phyloP scores from a whole-genome alignment of 208 protist genomes.

The Naegleria gruberi region DNA sequence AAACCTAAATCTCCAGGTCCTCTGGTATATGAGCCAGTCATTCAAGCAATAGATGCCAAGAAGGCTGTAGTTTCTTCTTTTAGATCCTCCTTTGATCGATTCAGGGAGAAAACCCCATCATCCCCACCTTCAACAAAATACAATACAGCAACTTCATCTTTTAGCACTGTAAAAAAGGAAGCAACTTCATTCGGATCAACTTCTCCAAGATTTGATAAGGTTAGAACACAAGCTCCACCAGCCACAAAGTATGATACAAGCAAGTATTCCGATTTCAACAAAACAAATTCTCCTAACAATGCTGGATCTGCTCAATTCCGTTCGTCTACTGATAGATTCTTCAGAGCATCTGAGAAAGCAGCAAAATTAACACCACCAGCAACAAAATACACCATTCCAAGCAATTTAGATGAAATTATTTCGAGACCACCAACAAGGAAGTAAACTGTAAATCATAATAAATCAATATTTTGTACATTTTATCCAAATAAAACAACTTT shows the following conservation, averaged over 20 bases:
- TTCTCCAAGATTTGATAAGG: background rate
- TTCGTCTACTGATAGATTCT: background rate
- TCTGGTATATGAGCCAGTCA: background rate
- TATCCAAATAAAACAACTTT: too few species aligned
- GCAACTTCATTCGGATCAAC: background rate
- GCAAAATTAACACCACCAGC: background rate
- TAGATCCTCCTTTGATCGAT: background rate
- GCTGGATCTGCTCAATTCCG: background rate
- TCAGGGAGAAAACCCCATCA: background rate
- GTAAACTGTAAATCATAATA: too few species aligned
- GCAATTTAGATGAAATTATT: background rate
- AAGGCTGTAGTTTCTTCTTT: background rate
- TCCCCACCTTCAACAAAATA: background rate
- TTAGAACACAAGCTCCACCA: background rate
- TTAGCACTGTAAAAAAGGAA: background rate
- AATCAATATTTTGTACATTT: too few species aligned
- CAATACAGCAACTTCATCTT: background rate
- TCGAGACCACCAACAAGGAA: background rate
- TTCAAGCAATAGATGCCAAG: background rate
- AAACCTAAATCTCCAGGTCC: background rate
- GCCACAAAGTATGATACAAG: background rate
- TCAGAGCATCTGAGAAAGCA: background rate
- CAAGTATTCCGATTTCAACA: background rate
- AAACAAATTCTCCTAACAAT: background rate
- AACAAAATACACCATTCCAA: background rate